Evolutionary conservation across 257 asterid species (phyloP).

Genomic region (Nicotiana noctiflora): DNA sequence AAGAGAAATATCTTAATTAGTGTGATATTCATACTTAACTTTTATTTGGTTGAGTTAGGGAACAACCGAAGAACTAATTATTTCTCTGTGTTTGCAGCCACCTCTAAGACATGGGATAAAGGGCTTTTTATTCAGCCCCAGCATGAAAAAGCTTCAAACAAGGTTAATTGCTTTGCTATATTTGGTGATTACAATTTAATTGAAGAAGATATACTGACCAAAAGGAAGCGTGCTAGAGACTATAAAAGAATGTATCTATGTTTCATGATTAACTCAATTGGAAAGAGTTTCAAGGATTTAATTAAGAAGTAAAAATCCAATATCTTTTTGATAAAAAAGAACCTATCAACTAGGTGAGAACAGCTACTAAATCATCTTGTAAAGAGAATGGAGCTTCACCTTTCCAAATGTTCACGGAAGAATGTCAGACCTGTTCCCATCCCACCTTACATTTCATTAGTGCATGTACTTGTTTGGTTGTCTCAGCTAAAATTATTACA

Average conservation of each 20-base stretch:
- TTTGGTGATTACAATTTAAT: background rate
- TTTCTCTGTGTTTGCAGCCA: constrained; percentile 46
- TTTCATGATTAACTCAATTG: background rate
- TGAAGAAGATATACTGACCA: background rate
- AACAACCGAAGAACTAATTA: background rate
- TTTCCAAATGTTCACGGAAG: background rate
- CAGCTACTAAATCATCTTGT: background rate
- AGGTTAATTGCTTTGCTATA: constrained; percentile 39
- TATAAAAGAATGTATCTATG: background rate
- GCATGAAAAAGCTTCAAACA: constrained; percentile 45
- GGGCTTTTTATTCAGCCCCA: constrained; percentile 70
- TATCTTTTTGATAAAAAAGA: background rate
- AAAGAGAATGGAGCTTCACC: background rate
- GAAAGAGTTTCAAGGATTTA: background rate
- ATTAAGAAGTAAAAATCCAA: background rate
- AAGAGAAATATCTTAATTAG: background rate
- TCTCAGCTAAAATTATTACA: background rate
- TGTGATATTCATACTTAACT: background rate
- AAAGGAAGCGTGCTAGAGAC: background rate
- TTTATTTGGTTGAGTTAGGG: background rate
- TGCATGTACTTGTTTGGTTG: constrained; percentile 4
- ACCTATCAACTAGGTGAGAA: background rate
- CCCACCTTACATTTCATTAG: background rate
- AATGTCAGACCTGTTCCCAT: background rate
- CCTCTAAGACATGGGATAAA: constrained; percentile 64